These are phyloP conservation scores for Pythium biforme DNA, from an alignment of 352 stramenopile species.

Conservation along the genomic window DNA sequence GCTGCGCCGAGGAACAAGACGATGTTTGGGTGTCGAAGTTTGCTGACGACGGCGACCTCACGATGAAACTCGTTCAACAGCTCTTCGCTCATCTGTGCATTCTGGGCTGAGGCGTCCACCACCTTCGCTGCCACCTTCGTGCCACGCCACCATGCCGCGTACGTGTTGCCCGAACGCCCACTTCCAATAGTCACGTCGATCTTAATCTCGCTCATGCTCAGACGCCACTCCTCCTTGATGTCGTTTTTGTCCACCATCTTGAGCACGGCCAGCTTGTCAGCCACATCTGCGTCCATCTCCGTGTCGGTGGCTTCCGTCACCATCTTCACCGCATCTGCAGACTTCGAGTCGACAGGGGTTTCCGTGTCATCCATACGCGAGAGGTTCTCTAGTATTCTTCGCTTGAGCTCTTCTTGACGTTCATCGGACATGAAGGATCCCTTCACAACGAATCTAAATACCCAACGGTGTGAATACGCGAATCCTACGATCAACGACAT, in stretches of 20 bases:
- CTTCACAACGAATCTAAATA: constrained; percentile 69
- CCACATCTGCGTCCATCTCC: constrained; percentile 35
- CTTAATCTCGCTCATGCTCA: constrained; percentile 71
- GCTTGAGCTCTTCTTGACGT: constrained; percentile 65
- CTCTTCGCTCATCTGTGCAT: constrained; percentile 61
- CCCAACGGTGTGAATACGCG: not conserved
- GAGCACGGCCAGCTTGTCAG: constrained; percentile 70
- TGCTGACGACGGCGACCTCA: constrained; percentile 83
- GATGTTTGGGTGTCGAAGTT: constrained; percentile 84
- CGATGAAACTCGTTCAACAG: constrained; percentile 86
- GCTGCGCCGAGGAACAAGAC: constrained; percentile 82
- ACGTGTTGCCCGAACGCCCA: constrained; percentile 77
- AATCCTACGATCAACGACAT: not conserved
- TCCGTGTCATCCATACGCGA: constrained; percentile 39
- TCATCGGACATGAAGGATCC: constrained; percentile 83
- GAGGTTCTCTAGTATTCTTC: constrained; percentile 75
- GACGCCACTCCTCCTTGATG: constrained; percentile 81
- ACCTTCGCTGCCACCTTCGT: constrained; percentile 80
- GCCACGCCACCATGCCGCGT: constrained; percentile 76
- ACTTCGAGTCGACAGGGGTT: not conserved
- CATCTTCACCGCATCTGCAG: constrained; percentile 2
- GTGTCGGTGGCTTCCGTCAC: constrained; percentile 23
- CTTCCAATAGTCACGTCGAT: constrained; percentile 67
- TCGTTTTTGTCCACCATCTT: constrained; percentile 87
- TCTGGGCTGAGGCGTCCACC: constrained; percentile 73